Evolutionary conservation across 169 alveolate species (phyloP), one percentile per base, ranked within the genome.

Genomic region (Fabrea salina): DNA sequence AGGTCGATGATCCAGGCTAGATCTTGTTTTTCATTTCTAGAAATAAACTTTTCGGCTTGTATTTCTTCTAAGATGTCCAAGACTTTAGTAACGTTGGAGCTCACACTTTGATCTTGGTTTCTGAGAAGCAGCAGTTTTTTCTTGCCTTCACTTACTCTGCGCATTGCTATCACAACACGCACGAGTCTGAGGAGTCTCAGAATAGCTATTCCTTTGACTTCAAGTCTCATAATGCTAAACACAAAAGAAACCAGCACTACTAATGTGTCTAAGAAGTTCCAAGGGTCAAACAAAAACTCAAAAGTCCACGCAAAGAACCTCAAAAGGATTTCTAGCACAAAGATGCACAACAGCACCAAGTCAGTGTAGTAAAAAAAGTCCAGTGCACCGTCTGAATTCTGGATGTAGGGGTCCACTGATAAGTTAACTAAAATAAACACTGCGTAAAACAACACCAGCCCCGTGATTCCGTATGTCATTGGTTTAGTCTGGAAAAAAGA

Each of bases 181-280:
- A 89, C 79, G 32, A 89, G 82, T 44, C 94, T 80, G 19, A 89
- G 84, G 19, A 86, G 84, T 51, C 94, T 79, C n/a, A 89, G 75
- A 56, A 89, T 66, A 11, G 89, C 94, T 5, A 86, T 33, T 2
- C 87, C 81, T 61, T 81, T 84, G 41, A 89, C 81, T 44, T 75
- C 68, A 5, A 78, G 39, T 5, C 68, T 50, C 3, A 79, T 40
- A 6, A 77, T 51, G n/a, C 27, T 75, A 83, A 89, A 83, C 11
- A 64, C 58, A 67, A 84, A 89, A 1, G 85, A 68, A 4, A 80
- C 43, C 33, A 84, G 41, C 16, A 89, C 92, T 6, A 89, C 82
- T 4, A 80, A 40, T 4, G 88, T 35, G 72, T 89, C 94, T 32
- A 86, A 67, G 4, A 83, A 4, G 40, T 83, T 82, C 49, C 82